Conservation (phyloP, 2,329 filamentous ascomycete species). For the Exophiala aquamarina region DNA sequence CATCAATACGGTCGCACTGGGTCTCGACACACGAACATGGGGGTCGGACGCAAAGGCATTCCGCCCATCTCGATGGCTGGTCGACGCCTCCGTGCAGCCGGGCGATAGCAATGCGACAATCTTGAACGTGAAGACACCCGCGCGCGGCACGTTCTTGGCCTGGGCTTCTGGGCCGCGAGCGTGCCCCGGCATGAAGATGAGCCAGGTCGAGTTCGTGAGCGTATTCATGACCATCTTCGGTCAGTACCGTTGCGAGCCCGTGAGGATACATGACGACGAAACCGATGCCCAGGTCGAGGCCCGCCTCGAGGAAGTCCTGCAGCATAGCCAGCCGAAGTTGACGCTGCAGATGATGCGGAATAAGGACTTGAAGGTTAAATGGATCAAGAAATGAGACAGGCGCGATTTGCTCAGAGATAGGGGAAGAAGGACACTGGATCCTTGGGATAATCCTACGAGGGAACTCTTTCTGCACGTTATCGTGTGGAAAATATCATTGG, state of each 20-base stretch:
- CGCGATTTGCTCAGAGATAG: not conserved
- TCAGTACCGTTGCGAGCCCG: constrained; percentile 26
- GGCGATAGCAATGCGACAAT: constrained; percentile 10
- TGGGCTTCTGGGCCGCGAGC: constrained; percentile 52
- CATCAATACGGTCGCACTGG: constrained; percentile 36
- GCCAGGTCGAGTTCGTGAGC: constrained; percentile 56
- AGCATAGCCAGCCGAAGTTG: constrained; percentile 30
- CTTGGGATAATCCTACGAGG: too few species aligned
- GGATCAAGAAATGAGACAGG: constrained; percentile 11
- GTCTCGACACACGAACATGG: constrained; percentile 29
- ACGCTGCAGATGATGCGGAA: constrained; percentile 34
- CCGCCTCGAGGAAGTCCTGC: constrained; percentile 26
- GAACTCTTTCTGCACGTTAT: too few species aligned
- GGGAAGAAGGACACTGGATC: too few species aligned
- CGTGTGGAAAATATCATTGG: too few species aligned
- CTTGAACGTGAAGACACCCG: constrained; percentile 33
- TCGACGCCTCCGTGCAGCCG: constrained; percentile 12
- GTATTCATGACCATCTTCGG: constrained; percentile 44
- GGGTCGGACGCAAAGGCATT: constrained; percentile 37
- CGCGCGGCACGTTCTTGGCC: constrained; percentile 45
- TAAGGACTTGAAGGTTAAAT: constrained; percentile 23
- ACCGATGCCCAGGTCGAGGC: constrained; percentile 22
- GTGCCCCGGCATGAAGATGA: constrained; percentile 56
- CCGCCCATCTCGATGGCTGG: constrained; percentile 43
- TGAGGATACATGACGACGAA: constrained; percentile 27